A percentile compares a stretch with the other conserved stretches of the same genome.
Evolutionary conservation across 192 early-diverging fungal species (phyloP).

Genomic region (Helicostylum pulchrum): DNA sequence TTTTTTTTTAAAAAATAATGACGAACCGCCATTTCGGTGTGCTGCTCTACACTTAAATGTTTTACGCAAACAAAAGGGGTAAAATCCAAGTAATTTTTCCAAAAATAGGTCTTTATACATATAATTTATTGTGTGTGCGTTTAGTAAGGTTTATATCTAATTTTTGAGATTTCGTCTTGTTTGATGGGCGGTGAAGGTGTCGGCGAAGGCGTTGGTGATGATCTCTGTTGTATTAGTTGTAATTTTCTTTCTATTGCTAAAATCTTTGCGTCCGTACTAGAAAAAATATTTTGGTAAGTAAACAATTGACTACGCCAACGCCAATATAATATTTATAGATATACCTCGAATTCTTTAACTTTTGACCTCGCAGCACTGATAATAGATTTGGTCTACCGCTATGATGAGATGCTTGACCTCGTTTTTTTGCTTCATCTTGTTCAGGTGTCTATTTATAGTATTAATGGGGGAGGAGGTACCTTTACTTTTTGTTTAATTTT

Average conservation of each 20-base stretch:
- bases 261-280: constrained; percentile 62
- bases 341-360: constrained; percentile 44
- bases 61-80: no score
- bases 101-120: no score
- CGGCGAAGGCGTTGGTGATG: not conserved
- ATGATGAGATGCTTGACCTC: constrained; percentile 4
- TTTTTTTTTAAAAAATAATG: no score
- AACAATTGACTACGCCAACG: no score
- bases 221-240: constrained; percentile 38
- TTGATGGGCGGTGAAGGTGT: constrained; percentile 10
- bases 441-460: constrained; percentile 36
- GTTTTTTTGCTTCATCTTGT: constrained; percentile 39
- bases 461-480: not conserved
- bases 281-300: not conserved
- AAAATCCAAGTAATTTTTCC: no score
- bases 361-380: constrained; percentile 43
- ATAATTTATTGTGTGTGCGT: not conserved
- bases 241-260: constrained; percentile 66
- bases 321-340: not conserved
- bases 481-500: not conserved
- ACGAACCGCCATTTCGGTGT: no score
- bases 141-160: constrained; percentile 20
- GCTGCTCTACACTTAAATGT: no score
- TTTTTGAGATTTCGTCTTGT: not conserved
- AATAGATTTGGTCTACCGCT: constrained; percentile 44